Conservation (phyloP, 83 land plant genomes). For the Picea mariana region DNA sequence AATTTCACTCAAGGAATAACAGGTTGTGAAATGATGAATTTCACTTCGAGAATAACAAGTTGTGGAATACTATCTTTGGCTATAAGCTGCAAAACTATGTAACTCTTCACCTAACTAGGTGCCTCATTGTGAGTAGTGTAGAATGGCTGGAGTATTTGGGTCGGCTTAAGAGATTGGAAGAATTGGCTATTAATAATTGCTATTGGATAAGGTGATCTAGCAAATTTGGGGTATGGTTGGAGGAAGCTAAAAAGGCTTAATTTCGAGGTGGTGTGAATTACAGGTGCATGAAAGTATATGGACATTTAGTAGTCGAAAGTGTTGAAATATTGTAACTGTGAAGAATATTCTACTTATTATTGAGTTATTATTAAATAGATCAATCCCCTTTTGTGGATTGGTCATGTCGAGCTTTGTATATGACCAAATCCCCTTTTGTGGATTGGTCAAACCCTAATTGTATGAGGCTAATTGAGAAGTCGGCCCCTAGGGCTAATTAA, state of each 20-base stretch:
- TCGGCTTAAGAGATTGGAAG: conserved; percentile 59
- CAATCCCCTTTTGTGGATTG: too few species aligned
- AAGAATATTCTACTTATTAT: too few species aligned
- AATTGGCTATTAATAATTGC: conserved; percentile 68
- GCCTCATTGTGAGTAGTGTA: conserved; percentile 65
- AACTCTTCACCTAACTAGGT: conserved; percentile 60
- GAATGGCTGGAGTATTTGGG: conserved; percentile 90
- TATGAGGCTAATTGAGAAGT: too few species aligned
- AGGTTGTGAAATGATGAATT: conserved; percentile 73
- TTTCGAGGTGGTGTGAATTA: conserved; percentile 77
- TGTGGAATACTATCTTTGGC: conserved; percentile 80
- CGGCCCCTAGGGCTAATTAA: too few species aligned
- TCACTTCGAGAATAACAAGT: conserved; percentile 71
- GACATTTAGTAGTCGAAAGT: conserved; percentile 3
- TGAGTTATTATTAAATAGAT: too few species aligned
- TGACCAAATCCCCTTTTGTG: too few species aligned
- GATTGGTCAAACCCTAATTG: too few species aligned
- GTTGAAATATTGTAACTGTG: too few species aligned
- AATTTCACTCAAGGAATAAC: conserved; percentile 77
- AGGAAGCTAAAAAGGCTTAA: conserved; percentile 51
- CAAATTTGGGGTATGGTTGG: conserved; percentile 73
- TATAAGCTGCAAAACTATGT: conserved; percentile 68
- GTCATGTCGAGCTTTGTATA: too few species aligned
- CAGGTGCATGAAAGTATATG: conserved; percentile 58
- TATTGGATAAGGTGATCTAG: conserved; percentile 83